Conservation (phyloP, 2,329 filamentous ascomycete genomes). For the Colletotrichum simmondsii region DNA sequence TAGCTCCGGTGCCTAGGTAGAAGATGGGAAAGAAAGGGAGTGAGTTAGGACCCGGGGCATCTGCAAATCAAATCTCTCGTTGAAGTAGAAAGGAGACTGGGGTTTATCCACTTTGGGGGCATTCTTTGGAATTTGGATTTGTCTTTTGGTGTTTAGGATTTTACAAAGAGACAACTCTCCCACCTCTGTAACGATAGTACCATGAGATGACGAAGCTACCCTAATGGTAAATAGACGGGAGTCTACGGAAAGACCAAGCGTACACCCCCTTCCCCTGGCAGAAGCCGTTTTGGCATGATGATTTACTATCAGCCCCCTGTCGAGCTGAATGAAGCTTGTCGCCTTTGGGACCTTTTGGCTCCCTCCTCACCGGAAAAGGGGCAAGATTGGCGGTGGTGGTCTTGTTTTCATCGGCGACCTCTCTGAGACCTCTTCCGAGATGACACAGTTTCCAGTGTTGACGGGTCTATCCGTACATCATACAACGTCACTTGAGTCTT, state of each 20-base stretch:
- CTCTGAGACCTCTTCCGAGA: not conserved
- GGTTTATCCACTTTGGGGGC: not conserved
- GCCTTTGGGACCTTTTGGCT: not conserved
- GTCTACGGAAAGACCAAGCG: not conserved
- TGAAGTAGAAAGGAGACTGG: not conserved
- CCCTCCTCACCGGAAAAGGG: not conserved
- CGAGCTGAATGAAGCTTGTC: not conserved
- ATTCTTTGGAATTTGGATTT: constrained; percentile 2
- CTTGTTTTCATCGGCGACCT: not conserved
- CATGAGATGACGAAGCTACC: constrained; percentile 31
- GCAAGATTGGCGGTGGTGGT: not conserved
- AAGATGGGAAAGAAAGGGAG: not conserved
- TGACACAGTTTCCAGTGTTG: not conserved
- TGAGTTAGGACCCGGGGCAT: not conserved
- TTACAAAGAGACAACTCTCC: constrained; percentile 26
- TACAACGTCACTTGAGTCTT: not conserved
- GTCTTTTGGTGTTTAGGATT: constrained; percentile 13
- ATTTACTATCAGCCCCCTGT: not conserved
- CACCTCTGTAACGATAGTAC: constrained; percentile 30
- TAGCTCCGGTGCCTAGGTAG: not conserved
- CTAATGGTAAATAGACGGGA: constrained; percentile 26
- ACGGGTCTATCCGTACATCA: too few species aligned
- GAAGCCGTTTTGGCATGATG: not conserved
- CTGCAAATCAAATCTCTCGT: not conserved
- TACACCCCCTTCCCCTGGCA: not conserved